phyloP scores from a whole-genome alignment of 2,329 filamentous ascomycete species.

The Pyricularia pennisetigena region DNA sequence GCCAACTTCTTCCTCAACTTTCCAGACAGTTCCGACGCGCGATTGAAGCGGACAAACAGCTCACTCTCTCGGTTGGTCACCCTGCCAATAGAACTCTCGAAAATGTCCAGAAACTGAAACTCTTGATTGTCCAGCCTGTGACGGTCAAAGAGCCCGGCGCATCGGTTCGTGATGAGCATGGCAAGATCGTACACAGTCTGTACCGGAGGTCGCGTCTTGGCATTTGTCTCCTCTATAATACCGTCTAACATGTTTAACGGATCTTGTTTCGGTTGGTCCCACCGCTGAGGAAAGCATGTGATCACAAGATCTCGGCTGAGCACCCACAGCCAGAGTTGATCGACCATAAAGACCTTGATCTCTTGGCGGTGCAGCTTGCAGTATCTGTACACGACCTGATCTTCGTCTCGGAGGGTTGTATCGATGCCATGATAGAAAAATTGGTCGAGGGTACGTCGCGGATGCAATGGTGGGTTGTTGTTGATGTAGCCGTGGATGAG shows the following conservation, averaged over 20 bases:
- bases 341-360: slow-evolving; percentile 57
- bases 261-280: slow-evolving; percentile 51
- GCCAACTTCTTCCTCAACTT: slow-evolving; percentile 40
- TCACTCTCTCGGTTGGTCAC: slow-evolving; percentile 43
- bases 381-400: slow-evolving; percentile 57
- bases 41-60: slow-evolving; percentile 51
- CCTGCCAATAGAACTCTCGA: slow-evolving; percentile 50
- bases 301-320: slow-evolving; percentile 48
- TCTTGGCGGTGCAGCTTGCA: slow-evolving; percentile 25
- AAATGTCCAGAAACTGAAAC: slow-evolving; percentile 59
- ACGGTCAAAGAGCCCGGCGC: slow-evolving; percentile 50
- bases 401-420: slow-evolving; percentile 46
- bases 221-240: slow-evolving; percentile 56
- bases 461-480: slow-evolving; percentile 39
- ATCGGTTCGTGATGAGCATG: slow-evolving; percentile 49
- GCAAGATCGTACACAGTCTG: slow-evolving; percentile 53
- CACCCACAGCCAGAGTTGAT: slow-evolving; percentile 59
- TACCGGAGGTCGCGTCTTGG: slow-evolving; percentile 49
- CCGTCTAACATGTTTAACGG: slow-evolving; percentile 53
- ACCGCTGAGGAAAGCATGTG: slow-evolving; percentile 47
- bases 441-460: slow-evolving; percentile 54
- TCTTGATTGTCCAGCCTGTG: slow-evolving; percentile 47
- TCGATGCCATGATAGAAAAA: slow-evolving; percentile 57
- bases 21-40: slow-evolving; percentile 42
- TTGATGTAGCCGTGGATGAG: slow-evolving; percentile 37